Evolutionary conservation across 768 basidiomycete species (phyloP), one percentile per base, ranked within the genome.

Genomic region (Xanthoconium purpureum): DNA sequence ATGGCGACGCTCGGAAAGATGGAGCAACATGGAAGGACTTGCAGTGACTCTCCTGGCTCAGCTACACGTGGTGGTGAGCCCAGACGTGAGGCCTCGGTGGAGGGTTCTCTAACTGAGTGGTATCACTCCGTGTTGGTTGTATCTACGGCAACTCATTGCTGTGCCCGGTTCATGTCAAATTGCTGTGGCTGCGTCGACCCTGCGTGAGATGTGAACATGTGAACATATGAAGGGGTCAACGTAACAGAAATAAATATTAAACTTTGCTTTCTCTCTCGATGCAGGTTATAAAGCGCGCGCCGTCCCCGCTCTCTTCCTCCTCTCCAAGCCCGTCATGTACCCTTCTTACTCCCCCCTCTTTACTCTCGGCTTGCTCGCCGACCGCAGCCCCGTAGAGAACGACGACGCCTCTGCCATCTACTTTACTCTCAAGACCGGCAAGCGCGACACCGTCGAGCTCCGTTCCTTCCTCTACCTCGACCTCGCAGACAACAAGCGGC

Each of bases 381-480:
- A 76, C 46, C 18, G 29, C 39, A 14, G 12, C 38, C 8, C 17
- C 14, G 18, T 32, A 38, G 30, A 17, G 45, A 13, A 66, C 7
- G 68, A 69, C 49, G 64, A 68, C 3, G 65, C 70, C 5, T 76
- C 78, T 6, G 68, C 78, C 12, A 75, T 81, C 64, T 81, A 81
- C 64, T 77, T 80, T 55, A 80, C 80, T 2, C 65, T 80, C 42
- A 75, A 77, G 60, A 71, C 76, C 15, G 56, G 61, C 38, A 73
- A 71, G 50, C 74, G 77, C 33, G 75, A 78, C 64, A 57, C 68
- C 3, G 54, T 62, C 44, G 72, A 78, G 57, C 73, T 69, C 58
- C 78, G 81, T 40, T 88, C 87, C 3, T 88, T 87, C 67, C 79
- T 88, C 49, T 87, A 82, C 36, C 79, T 88, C 52, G 87, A 88